phyloP scores from a whole-genome alignment of 441 rosid species.

The Gossypium gossypioides region DNA sequence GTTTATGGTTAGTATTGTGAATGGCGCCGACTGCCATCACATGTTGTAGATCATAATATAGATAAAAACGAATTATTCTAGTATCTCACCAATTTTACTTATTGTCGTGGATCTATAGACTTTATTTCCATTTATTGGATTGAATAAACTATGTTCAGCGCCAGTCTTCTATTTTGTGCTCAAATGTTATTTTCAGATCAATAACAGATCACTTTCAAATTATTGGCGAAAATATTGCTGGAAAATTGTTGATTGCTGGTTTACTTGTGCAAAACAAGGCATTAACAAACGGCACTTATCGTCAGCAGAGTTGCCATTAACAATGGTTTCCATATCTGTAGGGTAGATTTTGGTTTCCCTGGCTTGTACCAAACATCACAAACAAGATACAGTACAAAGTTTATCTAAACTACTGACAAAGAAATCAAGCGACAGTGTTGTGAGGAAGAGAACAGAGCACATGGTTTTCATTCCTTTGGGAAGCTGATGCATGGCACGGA shows the following conservation, averaged over 20 bases:
- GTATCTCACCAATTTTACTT: neutral
- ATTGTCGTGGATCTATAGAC: neutral
- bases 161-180: too few species aligned
- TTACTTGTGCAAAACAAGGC: too few species aligned
- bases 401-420: neutral
- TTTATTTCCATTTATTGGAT: neutral
- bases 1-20: neutral
- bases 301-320: constrained; percentile 18
- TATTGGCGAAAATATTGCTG: too few species aligned
- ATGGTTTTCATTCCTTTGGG: too few species aligned
- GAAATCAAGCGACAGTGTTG: too few species aligned
- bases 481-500: too few species aligned
- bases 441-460: too few species aligned
- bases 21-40: neutral
- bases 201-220: too few species aligned
- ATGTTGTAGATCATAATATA: neutral
- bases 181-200: too few species aligned
- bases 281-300: neutral
- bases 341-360: constrained; percentile 24
- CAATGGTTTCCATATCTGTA: constrained; percentile 28
- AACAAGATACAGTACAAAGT: constrained; percentile 11
- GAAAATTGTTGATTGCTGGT: too few species aligned
- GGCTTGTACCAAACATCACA: constrained; percentile 52
- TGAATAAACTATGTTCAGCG: too few species aligned
- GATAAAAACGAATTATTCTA: neutral